Conservation (phyloP, 768 basidiomycete genomes). For the Leucogyrophana mollusca region DNA sequence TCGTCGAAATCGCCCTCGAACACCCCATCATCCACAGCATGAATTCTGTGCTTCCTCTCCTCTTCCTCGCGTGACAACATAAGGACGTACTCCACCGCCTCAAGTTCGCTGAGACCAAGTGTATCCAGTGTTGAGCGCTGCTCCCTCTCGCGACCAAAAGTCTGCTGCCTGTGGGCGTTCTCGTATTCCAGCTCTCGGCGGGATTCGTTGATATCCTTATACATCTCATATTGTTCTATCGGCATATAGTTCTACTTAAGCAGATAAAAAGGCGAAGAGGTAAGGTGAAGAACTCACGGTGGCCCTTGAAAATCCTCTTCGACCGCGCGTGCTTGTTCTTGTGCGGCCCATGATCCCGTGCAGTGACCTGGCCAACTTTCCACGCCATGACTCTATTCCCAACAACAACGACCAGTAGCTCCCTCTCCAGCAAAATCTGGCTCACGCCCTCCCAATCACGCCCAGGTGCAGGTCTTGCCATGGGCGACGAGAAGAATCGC, state of each 20-base stretch:
- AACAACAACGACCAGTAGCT: slow-evolving; percentile 55
- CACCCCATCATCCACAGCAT: slow-evolving; percentile 48
- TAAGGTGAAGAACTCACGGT: no score
- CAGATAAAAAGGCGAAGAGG: not conserved
- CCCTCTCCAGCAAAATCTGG: slow-evolving; percentile 55
- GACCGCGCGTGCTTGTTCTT: slow-evolving; percentile 30
- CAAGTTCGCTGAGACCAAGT: slow-evolving; percentile 72
- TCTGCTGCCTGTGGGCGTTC: slow-evolving; percentile 31
- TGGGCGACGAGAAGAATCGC: slow-evolving; percentile 51
- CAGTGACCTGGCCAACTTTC: slow-evolving; percentile 51
- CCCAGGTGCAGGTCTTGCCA: slow-evolving; percentile 32
- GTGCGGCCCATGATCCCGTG: slow-evolving; percentile 24
- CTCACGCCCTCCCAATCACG: slow-evolving; percentile 44
- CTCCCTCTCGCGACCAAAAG: slow-evolving; percentile 50
- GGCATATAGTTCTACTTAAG: not conserved
- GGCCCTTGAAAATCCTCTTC: slow-evolving; percentile 39
- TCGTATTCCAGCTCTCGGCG: slow-evolving; percentile 52
- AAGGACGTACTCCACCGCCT: slow-evolving; percentile 75
- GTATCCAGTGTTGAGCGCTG: slow-evolving; percentile 54
- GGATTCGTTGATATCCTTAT: slow-evolving; percentile 62
- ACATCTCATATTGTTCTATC: slow-evolving; percentile 67
- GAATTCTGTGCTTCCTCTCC: slow-evolving; percentile 12
- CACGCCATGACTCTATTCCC: slow-evolving; percentile 67
- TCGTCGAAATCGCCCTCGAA: slow-evolving; percentile 58
- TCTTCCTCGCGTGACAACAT: slow-evolving; percentile 87